Base-by-base conservation (phyloP, 768 basidiomycete species). In the Sutorius australiensis region DNA sequence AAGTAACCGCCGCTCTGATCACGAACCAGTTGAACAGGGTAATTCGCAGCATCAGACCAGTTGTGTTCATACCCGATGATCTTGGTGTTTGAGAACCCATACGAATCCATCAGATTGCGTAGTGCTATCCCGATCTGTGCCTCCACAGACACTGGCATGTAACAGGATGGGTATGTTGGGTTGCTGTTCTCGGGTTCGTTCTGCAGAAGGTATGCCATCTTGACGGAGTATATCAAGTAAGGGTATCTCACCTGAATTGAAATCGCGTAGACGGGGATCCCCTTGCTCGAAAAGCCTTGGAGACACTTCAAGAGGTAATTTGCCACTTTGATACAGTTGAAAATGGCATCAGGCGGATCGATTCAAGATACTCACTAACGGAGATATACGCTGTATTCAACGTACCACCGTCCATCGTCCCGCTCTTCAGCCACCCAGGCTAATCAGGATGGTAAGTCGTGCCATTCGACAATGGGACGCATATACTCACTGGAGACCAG, bases 381-480 rank as follows among this genome's bases (percentile, higher is more conserved):
- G 63, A 65, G 36, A 78, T 67, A 51, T 80, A 82, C 41, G 73
- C 69, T 0, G 80, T 75, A 28, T 75, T 59, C 47, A 89, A 64
- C 12, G 77, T 79, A 31, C 86, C 87, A 1, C 87, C 87, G 27
- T 81, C 74, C 83, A 88, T 87, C 0, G 79, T 79, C 51, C 77
- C 81, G 44, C 71, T 73, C 67, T 90, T 90, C 86, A 89, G 88
- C 88, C 89, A 91, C 5, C 72, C 84, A 10, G 89, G 88, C 86
- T 89, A 51, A 37, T 41, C 21, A 32, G 1, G 5, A 14, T 54
- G 47, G 56, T 40, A 24, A 53, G 16, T 38, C 30, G 6, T 6
- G 32, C 9, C n/a, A 32, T 16, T 16, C 32, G 2, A 24, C 14
- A 14, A 13, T 21, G n/a, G 2, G 30, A n/a, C 6, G 10, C 17